Conservation (phyloP, 2,329 filamentous ascomycete genomes). For the Ampelomyces quisqualis region DNA sequence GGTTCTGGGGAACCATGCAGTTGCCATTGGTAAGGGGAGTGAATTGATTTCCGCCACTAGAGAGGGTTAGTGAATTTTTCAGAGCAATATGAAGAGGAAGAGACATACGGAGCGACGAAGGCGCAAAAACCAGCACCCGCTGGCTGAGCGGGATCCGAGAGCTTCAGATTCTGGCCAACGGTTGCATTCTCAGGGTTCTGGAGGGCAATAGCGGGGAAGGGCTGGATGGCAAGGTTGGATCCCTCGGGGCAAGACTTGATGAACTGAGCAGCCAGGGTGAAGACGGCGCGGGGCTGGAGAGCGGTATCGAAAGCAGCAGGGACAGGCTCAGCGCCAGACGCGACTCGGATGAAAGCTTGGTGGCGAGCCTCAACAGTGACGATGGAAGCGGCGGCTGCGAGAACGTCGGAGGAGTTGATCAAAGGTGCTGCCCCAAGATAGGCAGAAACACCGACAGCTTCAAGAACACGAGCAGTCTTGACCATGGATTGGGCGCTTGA, state of each 20-base stretch:
- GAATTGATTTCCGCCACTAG: conserved; percentile 51
- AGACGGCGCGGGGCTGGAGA: conserved; percentile 67
- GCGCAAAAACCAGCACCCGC: conserved; percentile 60
- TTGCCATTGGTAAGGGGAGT: conserved; percentile 56
- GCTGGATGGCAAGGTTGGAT: conserved; percentile 62
- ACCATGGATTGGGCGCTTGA: conserved; percentile 68
- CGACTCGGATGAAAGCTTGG: conserved; percentile 69
- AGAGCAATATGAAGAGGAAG: conserved; percentile 26
- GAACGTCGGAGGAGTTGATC: conserved; percentile 59
- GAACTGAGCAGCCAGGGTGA: conserved; percentile 72
- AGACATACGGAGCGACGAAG: conserved; percentile 62
- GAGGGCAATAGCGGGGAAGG: conserved; percentile 61
- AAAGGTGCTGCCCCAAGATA: conserved; percentile 69
- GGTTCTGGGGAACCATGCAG: conserved; percentile 63
- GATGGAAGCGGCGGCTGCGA: conserved; percentile 68
- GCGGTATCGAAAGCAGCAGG: conserved; percentile 71
- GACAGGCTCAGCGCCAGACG: conserved; percentile 59
- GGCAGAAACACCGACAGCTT: conserved; percentile 72
- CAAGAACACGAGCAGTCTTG: conserved; percentile 67
- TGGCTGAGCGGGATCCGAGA: conserved; percentile 41
- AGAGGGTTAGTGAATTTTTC: conserved; percentile 21
- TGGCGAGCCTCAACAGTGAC: conserved; percentile 73
- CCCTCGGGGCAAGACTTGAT: conserved; percentile 67
- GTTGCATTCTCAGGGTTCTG: conserved; percentile 52
- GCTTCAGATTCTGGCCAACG: conserved; percentile 43